A percentile compares a stretch with the other conserved stretches of the same genome.
Conservation (phyloP, 225 moss, liverwort and hornwort species). For the Straminergon stramineum region DNA sequence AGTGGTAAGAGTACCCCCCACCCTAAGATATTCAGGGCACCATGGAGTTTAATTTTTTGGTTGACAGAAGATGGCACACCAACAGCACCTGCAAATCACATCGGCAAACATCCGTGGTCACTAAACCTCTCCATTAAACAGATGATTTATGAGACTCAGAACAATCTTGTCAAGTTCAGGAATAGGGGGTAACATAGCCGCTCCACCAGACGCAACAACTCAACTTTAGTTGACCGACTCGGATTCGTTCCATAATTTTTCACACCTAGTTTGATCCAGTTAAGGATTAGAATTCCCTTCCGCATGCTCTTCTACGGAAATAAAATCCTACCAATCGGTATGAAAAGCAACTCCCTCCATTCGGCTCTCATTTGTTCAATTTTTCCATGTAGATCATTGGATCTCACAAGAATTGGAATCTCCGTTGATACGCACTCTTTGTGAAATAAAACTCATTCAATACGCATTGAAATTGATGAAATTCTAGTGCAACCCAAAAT, state of each 20-base stretch:
- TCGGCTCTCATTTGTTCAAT: background rate
- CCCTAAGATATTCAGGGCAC: constrained; percentile 57
- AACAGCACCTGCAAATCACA: constrained; percentile 2
- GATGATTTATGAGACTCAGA: background rate
- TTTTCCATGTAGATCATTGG: background rate
- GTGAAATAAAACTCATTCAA: background rate
- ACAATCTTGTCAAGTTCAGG: background rate
- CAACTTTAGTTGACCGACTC: background rate
- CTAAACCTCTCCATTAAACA: background rate
- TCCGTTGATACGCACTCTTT: background rate
- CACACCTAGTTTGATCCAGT: background rate
- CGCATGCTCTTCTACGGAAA: background rate
- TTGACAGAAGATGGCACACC: background rate
- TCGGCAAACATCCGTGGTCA: background rate
- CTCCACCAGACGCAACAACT: background rate
- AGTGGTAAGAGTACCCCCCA: constrained; percentile 64
- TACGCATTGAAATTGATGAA: background rate
- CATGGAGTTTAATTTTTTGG: constrained; percentile 28
- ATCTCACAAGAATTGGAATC: background rate
- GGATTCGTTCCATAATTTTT: background rate
- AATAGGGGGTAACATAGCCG: background rate
- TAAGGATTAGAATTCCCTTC: background rate
- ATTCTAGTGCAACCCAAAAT: no score
- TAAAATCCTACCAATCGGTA: background rate
- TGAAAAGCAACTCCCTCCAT: background rate